Conservation (phyloP, 768 basidiomycete species). For the Amanita molliuscula region DNA sequence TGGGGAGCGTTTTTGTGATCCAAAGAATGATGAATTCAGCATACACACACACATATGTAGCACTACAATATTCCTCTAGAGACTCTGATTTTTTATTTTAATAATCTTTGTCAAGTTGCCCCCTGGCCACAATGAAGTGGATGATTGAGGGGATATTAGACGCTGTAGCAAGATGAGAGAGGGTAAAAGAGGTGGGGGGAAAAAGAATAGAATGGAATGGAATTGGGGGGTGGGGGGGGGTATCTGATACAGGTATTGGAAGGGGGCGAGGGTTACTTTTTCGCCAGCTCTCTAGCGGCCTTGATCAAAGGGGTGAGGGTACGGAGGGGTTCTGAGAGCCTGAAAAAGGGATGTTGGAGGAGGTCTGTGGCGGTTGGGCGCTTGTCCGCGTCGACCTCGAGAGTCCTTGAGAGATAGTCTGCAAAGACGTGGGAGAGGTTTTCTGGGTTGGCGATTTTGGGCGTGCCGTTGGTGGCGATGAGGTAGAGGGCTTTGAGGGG, state of each 20-base stretch:
- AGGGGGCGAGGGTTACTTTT: slow-evolving; percentile 21
- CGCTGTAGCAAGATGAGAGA: too few species aligned
- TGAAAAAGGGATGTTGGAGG: slow-evolving; percentile 84
- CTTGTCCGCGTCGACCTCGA: slow-evolving; percentile 94
- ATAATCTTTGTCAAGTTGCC: too few species aligned
- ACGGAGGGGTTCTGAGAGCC: slow-evolving; percentile 74
- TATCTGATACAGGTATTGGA: not conserved
- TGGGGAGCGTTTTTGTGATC: not conserved
- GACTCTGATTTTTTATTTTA: too few species aligned
- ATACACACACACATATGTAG: slow-evolving; percentile 2
- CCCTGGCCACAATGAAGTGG: too few species aligned
- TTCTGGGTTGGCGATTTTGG: slow-evolving; percentile 87
- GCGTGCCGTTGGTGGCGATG: slow-evolving; percentile 97
- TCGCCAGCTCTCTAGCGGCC: slow-evolving; percentile 80
- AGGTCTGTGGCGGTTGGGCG: slow-evolving; percentile 79
- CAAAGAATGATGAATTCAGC: not conserved
- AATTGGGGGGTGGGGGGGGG: not conserved
- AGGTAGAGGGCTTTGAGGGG: slow-evolving; percentile 94
- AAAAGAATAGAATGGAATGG: not conserved
- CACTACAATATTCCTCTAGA: slow-evolving; percentile 3
- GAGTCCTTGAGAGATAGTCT: slow-evolving; percentile 78
- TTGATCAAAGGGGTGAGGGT: slow-evolving; percentile 87
- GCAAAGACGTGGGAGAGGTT: slow-evolving; percentile 66
- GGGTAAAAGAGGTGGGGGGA: not conserved
- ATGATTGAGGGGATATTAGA: too few species aligned